These are phyloP conservation scores for Vitis rotundifolia DNA, from an alignment of 164 flowering plant species.

Conservation along the genomic window DNA sequence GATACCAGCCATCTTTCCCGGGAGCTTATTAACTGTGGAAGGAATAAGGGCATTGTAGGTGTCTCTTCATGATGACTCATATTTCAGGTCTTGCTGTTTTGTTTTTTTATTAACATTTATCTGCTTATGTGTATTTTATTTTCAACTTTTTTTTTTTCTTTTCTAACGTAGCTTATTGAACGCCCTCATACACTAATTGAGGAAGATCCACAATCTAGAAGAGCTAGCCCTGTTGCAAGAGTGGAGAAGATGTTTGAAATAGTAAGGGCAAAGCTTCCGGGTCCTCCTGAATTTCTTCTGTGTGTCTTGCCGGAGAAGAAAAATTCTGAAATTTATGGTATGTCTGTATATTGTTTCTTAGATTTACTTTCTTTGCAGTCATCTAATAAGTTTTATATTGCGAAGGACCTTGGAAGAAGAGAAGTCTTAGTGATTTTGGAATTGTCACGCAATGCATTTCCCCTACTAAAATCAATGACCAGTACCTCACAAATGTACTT, in stretches of 20 bases:
- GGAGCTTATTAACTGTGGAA: slow-evolving; percentile 71
- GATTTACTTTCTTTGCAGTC: background rate
- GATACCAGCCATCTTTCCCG: slow-evolving; percentile 65
- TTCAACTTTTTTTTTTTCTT: background rate
- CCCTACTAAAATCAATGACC: slow-evolving; percentile 72
- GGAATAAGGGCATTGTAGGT: slow-evolving; percentile 73
- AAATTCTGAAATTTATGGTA: slow-evolving; percentile 80
- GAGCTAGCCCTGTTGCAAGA: slow-evolving; percentile 48
- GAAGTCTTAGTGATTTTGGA: slow-evolving; percentile 60
- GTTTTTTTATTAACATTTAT: background rate
- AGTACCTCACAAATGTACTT: slow-evolving; percentile 80
- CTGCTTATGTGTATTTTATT: background rate
- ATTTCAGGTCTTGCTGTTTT: slow-evolving; percentile 1
- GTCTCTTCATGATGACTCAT: background rate
- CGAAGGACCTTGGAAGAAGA: slow-evolving; percentile 93
- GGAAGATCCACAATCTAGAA: slow-evolving; percentile 58
- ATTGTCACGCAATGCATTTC: slow-evolving; percentile 69
- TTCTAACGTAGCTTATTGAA: slow-evolving; percentile 52
- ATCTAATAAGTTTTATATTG: slow-evolving; percentile 1
- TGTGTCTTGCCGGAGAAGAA: slow-evolving; percentile 82
- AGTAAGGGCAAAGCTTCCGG: slow-evolving; percentile 50
- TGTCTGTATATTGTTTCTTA: slow-evolving; percentile 10
- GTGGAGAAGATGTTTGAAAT: slow-evolving; percentile 77
- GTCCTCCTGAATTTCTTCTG: slow-evolving; percentile 61
- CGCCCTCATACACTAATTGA: slow-evolving; percentile 71